These are phyloP conservation scores for Ceratocystis variospora DNA, from an alignment of 2,329 filamentous ascomycete species.

Conservation along the genomic window DNA sequence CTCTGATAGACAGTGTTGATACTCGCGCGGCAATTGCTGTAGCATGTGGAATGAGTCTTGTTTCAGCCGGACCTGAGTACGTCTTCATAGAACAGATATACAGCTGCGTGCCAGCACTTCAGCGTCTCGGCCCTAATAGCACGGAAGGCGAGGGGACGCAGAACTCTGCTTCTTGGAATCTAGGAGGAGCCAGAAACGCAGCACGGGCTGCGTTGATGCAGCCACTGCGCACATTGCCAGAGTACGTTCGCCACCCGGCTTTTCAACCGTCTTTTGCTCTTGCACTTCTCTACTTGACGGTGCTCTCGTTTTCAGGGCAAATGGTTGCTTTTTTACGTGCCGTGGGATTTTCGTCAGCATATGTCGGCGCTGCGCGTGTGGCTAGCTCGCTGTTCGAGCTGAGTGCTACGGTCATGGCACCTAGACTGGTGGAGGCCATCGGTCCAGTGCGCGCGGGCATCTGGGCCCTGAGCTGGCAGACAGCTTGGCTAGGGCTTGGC, in stretches of 20 bases:
- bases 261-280: conserved; percentile 48
- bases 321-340: conserved; percentile 52
- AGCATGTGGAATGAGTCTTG: conserved; percentile 36
- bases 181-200: background rate
- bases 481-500: conserved; percentile 38
- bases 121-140: background rate
- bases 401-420: conserved; percentile 46
- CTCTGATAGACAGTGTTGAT: conserved; percentile 36
- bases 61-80: conserved; percentile 39
- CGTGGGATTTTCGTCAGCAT: conserved; percentile 36
- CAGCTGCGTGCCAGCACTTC: conserved; percentile 21
- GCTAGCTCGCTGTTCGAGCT: conserved; percentile 43
- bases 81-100: conserved; percentile 32
- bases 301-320: conserved; percentile 44
- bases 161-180: background rate
- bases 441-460: conserved; percentile 51
- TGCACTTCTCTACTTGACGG: conserved; percentile 48
- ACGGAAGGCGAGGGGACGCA: too few species aligned
- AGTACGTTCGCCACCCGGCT: conserved; percentile 41
- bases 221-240: conserved; percentile 23
- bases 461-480: conserved; percentile 58
- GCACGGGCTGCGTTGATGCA: background rate
- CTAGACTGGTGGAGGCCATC: conserved; percentile 39
- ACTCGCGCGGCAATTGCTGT: conserved; percentile 35
- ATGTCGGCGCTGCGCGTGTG: conserved; percentile 41